These are phyloP conservation scores for Rhazya stricta DNA, from an alignment of 257 asterid species.

Conservation along the genomic window DNA sequence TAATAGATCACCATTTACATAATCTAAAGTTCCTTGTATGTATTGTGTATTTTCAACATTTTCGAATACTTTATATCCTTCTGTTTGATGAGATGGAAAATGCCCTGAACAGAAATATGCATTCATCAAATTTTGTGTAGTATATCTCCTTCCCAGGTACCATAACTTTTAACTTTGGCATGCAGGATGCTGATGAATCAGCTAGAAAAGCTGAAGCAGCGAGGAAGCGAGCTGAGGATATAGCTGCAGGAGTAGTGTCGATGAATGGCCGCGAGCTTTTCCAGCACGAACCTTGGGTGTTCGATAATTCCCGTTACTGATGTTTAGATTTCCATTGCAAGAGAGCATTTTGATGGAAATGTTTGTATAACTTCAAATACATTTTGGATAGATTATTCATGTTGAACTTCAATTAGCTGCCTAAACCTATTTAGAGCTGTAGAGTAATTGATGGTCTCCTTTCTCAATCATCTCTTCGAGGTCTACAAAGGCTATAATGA, in stretches of 20 bases:
- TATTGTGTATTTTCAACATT: no score
- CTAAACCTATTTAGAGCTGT: not conserved
- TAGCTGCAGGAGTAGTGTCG: conserved; percentile 65
- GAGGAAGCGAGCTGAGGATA: conserved; percentile 74
- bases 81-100: not conserved
- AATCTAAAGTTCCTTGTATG: no score
- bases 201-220: conserved; percentile 59
- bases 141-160: not conserved
- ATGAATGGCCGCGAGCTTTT: conserved; percentile 91
- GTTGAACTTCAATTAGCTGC: not conserved
- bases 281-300: conserved; percentile 72
- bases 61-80: not conserved
- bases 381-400: not conserved
- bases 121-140: not conserved
- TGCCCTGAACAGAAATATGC: not conserved
- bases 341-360: not conserved
- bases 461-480: not conserved
- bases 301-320: conserved; percentile 58
- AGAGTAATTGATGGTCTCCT: no score
- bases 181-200: conserved; percentile 64
- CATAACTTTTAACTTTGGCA: not conserved
- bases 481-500: no score
- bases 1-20: no score
- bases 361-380: not conserved
- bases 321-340: not conserved